phyloP scores from a whole-genome alignment of 2,329 filamentous ascomycete genomes.

The Nemania serpens region DNA sequence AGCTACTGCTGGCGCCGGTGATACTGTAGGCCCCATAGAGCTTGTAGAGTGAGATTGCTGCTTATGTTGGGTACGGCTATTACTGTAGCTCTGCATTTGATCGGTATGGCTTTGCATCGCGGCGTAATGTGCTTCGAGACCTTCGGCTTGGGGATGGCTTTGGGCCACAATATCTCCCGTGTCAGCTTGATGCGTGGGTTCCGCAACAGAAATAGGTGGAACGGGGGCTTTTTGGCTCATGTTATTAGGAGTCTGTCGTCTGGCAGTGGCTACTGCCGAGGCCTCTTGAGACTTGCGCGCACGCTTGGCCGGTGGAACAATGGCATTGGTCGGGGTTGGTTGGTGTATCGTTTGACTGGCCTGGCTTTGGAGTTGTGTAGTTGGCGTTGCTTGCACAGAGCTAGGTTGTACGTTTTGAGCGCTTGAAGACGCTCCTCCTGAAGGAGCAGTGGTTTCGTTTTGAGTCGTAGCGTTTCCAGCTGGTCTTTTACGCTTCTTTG shows the following conservation, averaged over 20 bases:
- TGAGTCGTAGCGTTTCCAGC: slow-evolving; percentile 29
- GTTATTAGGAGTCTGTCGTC: slow-evolving; percentile 34
- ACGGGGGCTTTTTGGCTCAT: slow-evolving; percentile 30
- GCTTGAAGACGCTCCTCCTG: slow-evolving; percentile 14
- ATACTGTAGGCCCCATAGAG: slow-evolving; percentile 31
- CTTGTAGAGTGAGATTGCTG: slow-evolving; percentile 33
- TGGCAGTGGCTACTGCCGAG: slow-evolving; percentile 28
- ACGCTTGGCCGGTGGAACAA: slow-evolving; percentile 36
- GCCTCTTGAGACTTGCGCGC: slow-evolving; percentile 41
- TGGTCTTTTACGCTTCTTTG: slow-evolving; percentile 42
- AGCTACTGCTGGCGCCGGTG: slow-evolving; percentile 27
- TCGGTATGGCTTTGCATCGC: slow-evolving; percentile 36
- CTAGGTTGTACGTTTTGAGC: slow-evolving; percentile 31
- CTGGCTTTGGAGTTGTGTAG: slow-evolving; percentile 30
- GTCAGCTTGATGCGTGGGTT: slow-evolving; percentile 30
- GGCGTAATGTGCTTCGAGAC: slow-evolving; percentile 39
- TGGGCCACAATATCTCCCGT: slow-evolving; percentile 28
- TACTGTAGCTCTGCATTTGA: slow-evolving; percentile 33
- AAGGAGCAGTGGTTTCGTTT: slow-evolving; percentile 21
- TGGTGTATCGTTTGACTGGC: slow-evolving; percentile 31
- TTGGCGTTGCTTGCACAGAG: slow-evolving; percentile 24
- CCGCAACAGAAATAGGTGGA: slow-evolving; percentile 26
- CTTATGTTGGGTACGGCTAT: slow-evolving; percentile 35
- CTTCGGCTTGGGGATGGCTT: slow-evolving; percentile 33
- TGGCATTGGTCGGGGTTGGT: slow-evolving; percentile 20